phyloP scores from a whole-genome alignment of 805 yeast genomes.

The Lipomyces japonicus region DNA sequence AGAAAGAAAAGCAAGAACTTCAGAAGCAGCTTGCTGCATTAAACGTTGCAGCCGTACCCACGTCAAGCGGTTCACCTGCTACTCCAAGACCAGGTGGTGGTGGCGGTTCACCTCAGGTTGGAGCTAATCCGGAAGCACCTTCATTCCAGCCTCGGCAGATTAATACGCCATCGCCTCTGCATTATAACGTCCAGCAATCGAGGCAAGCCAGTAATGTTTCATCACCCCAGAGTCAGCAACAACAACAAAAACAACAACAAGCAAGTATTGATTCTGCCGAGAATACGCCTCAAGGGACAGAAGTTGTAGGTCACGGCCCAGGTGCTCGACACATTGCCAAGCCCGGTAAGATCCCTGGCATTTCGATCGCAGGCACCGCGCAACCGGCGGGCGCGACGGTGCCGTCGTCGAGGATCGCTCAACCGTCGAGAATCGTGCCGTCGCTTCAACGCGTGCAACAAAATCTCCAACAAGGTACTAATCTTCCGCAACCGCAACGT shows the following conservation, averaged over 20 bases:
- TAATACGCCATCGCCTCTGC: neutral
- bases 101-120: neutral
- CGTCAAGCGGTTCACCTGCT: neutral
- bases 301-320: neutral
- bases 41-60: neutral
- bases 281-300: neutral
- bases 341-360: neutral
- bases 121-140: neutral
- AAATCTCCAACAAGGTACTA: neutral
- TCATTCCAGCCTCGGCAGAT: neutral
- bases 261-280: neutral
- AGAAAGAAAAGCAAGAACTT: conserved; percentile 37
- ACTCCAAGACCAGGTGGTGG: neutral
- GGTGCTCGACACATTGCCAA: neutral
- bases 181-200: neutral
- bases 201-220: neutral
- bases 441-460: neutral
- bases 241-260: neutral
- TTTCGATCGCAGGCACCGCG: neutral
- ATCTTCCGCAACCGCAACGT: neutral
- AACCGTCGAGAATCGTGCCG: conserved; percentile 1
- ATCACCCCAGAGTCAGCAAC: conserved; percentile 5
- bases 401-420: conserved; percentile 1
- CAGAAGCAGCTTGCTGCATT: conserved; percentile 30
- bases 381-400: neutral